Conservation (phyloP, 2,329 filamentous ascomycete species). For the Hypoxylon sp. region DNA sequence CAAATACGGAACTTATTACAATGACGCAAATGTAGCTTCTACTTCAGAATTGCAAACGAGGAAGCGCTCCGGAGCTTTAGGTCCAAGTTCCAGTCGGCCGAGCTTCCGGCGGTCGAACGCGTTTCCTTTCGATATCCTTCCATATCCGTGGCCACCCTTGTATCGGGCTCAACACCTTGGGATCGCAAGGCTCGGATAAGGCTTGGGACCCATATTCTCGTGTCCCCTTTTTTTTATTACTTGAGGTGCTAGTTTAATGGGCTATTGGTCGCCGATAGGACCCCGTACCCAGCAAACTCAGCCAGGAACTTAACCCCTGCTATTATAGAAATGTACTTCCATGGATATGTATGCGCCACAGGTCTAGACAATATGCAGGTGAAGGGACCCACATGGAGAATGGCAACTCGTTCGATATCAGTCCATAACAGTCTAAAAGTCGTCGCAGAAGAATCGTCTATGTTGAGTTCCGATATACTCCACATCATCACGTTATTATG, state of each 20-base stretch:
- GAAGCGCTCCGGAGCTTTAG: conserved; percentile 31
- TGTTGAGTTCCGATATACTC: conserved; percentile 17
- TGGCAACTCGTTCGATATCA: conserved; percentile 43
- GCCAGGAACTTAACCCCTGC: conserved; percentile 33
- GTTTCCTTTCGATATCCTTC: conserved; percentile 19
- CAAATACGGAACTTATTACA: conserved; percentile 22
- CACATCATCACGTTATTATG: conserved; percentile 32
- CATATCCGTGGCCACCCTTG: conserved; percentile 33
- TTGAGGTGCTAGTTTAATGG: conserved; percentile 17
- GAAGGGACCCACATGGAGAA: conserved; percentile 17
- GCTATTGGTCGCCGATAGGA: conserved; percentile 34
- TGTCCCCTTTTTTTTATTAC: conserved; percentile 5
- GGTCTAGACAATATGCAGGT: conserved; percentile 12
- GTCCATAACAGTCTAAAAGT: conserved; percentile 30
- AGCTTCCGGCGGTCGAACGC: conserved; percentile 20
- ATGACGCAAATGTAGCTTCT: conserved; percentile 36
- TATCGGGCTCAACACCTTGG: conserved; percentile 39
- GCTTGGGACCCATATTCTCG: conserved; percentile 12
- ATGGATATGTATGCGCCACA: conserved; percentile 1
- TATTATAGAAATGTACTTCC: conserved; percentile 1
- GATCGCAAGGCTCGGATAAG: conserved; percentile 19
- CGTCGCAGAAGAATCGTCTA: conserved; percentile 16
- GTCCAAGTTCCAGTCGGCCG: conserved; percentile 34
- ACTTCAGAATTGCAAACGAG: conserved; percentile 13
- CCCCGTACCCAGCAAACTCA: conserved; percentile 34